Percentiles rank a stretch among this genome's conserved stretches.
Conservation (phyloP, 2,329 filamentous ascomycete genomes). For the Byssothecium circinans region DNA sequence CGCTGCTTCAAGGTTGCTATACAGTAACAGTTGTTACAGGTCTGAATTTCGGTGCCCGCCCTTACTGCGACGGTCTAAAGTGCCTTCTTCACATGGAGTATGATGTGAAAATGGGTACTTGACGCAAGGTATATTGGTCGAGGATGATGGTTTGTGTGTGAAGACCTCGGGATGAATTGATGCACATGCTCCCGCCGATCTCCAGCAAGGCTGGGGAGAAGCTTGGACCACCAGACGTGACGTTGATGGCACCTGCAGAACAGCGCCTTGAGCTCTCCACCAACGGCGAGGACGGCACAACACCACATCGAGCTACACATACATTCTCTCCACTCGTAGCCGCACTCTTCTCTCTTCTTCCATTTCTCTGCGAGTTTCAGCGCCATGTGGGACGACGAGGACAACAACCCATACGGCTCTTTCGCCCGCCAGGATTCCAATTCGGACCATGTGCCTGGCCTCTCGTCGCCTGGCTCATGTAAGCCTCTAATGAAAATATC, state of each 20-base stretch:
- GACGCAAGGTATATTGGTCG: too few relatives aligned
- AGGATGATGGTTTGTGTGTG: too few relatives aligned
- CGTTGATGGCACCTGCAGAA: background rate
- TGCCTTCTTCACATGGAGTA: too few relatives aligned
- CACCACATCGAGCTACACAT: background rate
- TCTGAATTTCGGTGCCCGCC: too few relatives aligned
- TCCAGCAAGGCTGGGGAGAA: too few relatives aligned
- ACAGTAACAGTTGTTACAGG: too few relatives aligned
- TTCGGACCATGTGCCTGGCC: constrained; percentile 60
- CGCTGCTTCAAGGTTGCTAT: too few relatives aligned
- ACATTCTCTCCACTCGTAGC: background rate
- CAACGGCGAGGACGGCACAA: background rate
- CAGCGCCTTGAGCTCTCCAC: constrained; percentile 1
- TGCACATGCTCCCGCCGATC: too few relatives aligned
- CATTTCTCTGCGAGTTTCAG: background rate
- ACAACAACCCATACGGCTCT: constrained; percentile 96
- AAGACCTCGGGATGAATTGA: too few relatives aligned
- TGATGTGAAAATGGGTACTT: too few relatives aligned
- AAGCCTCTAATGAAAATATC: constrained; percentile 19
- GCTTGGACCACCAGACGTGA: constrained; percentile 1
- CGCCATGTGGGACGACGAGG: constrained; percentile 97
- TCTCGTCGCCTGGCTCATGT: constrained; percentile 44
- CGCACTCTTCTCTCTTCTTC: background rate
- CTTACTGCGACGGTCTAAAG: too few relatives aligned
- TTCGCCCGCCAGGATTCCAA: constrained; percentile 86